These are phyloP conservation scores for Pseudonitzschia multistriata DNA, from an alignment of 108 stramenopile species.

Conservation along the genomic window DNA sequence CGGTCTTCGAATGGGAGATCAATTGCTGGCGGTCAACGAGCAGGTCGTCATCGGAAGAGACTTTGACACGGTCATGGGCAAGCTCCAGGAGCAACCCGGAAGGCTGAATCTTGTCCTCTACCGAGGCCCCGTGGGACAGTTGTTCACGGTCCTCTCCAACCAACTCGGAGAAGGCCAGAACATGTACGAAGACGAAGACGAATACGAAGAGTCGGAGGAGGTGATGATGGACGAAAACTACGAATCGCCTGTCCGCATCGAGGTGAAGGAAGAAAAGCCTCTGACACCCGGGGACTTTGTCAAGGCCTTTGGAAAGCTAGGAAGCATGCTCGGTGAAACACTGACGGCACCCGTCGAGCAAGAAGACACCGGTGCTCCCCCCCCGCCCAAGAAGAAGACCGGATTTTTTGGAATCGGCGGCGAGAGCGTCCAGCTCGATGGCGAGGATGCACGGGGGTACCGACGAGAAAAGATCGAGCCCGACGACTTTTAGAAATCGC, in stretches of 20 bases:
- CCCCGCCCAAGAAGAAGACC: slow-evolving; percentile 26
- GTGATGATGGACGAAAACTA: slow-evolving; percentile 48
- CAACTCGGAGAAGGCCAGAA: slow-evolving; percentile 14
- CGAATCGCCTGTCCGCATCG: slow-evolving; percentile 34
- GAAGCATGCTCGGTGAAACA: slow-evolving; percentile 16
- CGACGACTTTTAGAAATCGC: slow-evolving; percentile 7
- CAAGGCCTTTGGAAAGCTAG: slow-evolving; percentile 22
- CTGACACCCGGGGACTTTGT: slow-evolving; percentile 24
- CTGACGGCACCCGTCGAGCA: background rate
- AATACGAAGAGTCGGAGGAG: slow-evolving; percentile 28
- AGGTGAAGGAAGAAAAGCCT: slow-evolving; percentile 32
- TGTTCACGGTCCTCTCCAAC: slow-evolving; percentile 33
- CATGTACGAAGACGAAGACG: slow-evolving; percentile 12
- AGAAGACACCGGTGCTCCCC: background rate
- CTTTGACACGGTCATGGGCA: slow-evolving; percentile 37
- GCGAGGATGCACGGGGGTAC: slow-evolving; percentile 31
- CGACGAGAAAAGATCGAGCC: slow-evolving; percentile 15
- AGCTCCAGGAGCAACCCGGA: slow-evolving; percentile 13
- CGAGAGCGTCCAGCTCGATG: slow-evolving; percentile 39
- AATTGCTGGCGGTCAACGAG: slow-evolving; percentile 34
- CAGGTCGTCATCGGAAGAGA: slow-evolving; percentile 26
- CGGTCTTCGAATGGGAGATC: slow-evolving; percentile 37
- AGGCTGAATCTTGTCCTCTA: slow-evolving; percentile 21
- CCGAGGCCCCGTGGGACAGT: slow-evolving; percentile 25
- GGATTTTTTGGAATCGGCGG: slow-evolving; percentile 39